phyloP scores from a whole-genome alignment of 176 grass and related monocot species.

The Triticum dicoccoides region DNA sequence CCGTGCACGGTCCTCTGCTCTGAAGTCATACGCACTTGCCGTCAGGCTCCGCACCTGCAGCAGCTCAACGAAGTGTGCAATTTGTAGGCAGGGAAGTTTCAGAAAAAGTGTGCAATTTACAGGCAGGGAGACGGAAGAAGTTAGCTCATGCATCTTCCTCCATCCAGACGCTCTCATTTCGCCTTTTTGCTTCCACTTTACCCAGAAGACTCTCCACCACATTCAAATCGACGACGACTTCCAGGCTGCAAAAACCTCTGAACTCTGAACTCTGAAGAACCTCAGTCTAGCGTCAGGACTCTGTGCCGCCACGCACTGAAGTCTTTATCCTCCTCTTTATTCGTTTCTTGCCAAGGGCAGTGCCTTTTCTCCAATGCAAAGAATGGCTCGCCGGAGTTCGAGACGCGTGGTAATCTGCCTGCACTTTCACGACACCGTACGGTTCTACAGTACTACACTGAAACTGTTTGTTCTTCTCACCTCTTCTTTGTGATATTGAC shows the following conservation, averaged over 20 bases:
- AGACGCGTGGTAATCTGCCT: not conserved
- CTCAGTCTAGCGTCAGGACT: not conserved
- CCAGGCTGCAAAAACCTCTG: not conserved
- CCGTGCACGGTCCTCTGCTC: not conserved
- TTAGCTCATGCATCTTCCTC: not conserved
- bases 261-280: not conserved
- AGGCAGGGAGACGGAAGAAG: not conserved
- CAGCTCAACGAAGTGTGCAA: not conserved
- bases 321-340: not conserved
- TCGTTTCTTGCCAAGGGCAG: not conserved
- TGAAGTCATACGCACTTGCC: not conserved
- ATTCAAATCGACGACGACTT: not conserved
- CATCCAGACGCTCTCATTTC: not conserved
- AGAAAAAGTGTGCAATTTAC: no score
- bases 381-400: not conserved
- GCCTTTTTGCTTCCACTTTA: not conserved
- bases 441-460: not conserved
- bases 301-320: not conserved
- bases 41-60: not conserved
- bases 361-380: not conserved
- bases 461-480: not conserved
- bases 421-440: not conserved
- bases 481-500: not conserved
- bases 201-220: not conserved
- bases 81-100: no score